Evolutionary conservation across 805 yeast genomes (phyloP).

Genomic region (Nakazawaea populi): DNA sequence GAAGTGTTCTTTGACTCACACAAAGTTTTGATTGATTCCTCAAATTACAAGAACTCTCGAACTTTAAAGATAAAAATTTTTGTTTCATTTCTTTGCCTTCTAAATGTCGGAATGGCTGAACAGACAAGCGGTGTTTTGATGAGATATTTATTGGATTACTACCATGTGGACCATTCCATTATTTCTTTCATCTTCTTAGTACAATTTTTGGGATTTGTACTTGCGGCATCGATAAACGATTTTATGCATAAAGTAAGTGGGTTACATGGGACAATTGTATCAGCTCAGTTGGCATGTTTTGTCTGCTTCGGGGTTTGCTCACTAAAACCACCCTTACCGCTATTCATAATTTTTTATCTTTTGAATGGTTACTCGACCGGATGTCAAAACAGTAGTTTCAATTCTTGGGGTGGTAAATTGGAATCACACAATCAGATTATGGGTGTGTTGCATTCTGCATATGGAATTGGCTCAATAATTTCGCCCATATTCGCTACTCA

Average conservation of each 20-base stretch:
- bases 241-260: conserved; percentile 39
- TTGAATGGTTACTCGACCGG: conserved; percentile 54
- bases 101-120: conserved; percentile 50
- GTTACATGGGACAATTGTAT: conserved; percentile 37
- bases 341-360: conserved; percentile 33
- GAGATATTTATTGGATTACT: conserved; percentile 44
- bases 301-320: conserved; percentile 27
- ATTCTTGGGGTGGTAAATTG: conserved; percentile 45
- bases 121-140: conserved; percentile 57
- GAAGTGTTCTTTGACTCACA: conserved; percentile 1
- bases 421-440: conserved; percentile 42
- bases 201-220: conserved; percentile 48
- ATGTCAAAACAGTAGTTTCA: conserved; percentile 47
- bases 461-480: conserved; percentile 48
- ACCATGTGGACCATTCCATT: conserved; percentile 40
- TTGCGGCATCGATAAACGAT: conserved; percentile 45
- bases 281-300: conserved; percentile 28
- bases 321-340: conserved; percentile 32
- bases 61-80: conserved; percentile 37
- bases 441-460: conserved; percentile 47
- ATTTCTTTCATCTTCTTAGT: conserved; percentile 48
- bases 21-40: background rate
- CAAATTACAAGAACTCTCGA: conserved; percentile 18
- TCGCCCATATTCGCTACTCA: conserved; percentile 41
- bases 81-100: conserved; percentile 32